Conservation (phyloP, 2,329 filamentous ascomycete species). For the Fusarium ramigenum region DNA sequence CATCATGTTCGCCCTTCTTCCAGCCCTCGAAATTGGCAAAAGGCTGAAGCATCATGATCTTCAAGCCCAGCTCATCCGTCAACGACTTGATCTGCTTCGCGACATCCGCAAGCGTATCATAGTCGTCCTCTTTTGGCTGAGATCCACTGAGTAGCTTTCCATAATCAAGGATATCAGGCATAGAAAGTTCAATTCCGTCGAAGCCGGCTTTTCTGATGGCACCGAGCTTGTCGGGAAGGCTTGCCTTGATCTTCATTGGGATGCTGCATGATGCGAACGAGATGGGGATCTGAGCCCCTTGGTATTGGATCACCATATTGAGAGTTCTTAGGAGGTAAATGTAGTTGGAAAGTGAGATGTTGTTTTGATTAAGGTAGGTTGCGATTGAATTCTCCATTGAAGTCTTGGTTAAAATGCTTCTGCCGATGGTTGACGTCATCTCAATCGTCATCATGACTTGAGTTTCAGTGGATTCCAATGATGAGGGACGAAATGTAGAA, state of each 20-base stretch:
- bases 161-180: slow-evolving; percentile 75
- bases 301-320: slow-evolving; percentile 13
- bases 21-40: slow-evolving; percentile 84
- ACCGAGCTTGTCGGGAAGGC: slow-evolving; percentile 67
- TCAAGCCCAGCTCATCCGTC: slow-evolving; percentile 62
- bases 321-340: rapidly evolving
- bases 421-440: slow-evolving; percentile 25
- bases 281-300: slow-evolving; percentile 2
- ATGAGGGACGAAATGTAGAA: neutral
- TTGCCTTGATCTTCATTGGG: slow-evolving; percentile 55
- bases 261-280: slow-evolving; percentile 67
- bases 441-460: neutral
- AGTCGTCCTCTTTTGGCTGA: slow-evolving; percentile 66
- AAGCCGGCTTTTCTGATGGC: slow-evolving; percentile 74
- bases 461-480: neutral
- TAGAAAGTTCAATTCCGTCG: slow-evolving; percentile 75
- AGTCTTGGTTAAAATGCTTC: neutral
- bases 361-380: neutral
- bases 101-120: slow-evolving; percentile 63
- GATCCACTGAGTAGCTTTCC: slow-evolving; percentile 60
- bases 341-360: rapidly evolving
- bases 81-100: slow-evolving; percentile 64
- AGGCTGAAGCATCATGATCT: slow-evolving; percentile 77
- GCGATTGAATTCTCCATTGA: neutral
- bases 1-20: slow-evolving; percentile 58